Percentiles rank a stretch among this genome's conserved stretches.
Evolutionary conservation across 169 alveolate species (phyloP).

Genomic region (Eimeria tenella): DNA sequence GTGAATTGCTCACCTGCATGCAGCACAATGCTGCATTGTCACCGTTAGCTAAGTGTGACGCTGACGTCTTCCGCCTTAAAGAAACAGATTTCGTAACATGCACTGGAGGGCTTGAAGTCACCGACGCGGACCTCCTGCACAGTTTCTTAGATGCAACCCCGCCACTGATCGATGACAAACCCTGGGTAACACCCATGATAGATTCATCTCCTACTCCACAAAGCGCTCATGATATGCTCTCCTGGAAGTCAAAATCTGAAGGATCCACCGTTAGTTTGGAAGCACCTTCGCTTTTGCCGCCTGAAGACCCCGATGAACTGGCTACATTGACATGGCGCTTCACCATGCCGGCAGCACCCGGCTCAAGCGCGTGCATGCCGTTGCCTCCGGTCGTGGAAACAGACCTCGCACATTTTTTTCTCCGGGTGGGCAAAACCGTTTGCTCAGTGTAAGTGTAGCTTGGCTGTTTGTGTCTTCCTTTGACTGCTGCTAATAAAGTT

Average conservation of each 20-base stretch:
- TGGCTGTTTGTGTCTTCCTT: too few species aligned
- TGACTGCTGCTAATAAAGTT: too few species aligned
- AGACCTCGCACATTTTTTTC: not conserved
- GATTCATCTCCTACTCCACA: not conserved
- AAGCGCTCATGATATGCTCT: not conserved
- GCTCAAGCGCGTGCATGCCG: conserved; percentile 60
- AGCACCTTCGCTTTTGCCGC: conserved; percentile 1
- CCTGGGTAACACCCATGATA: not conserved
- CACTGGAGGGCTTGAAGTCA: conserved; percentile 65
- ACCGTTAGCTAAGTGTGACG: conserved; percentile 27
- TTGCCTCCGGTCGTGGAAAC: conserved; percentile 52
- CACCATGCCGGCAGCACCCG: not conserved
- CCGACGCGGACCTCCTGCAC: conserved; percentile 42
- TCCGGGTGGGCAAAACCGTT: conserved; percentile 11
- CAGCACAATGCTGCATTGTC: conserved; percentile 24
- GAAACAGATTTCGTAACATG: conserved; percentile 34
- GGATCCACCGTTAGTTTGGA: not conserved
- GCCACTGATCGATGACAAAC: conserved; percentile 21
- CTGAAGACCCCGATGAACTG: conserved; percentile 7
- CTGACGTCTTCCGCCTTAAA: conserved; percentile 51
- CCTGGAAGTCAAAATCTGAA: not conserved
- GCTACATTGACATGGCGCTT: conserved; percentile 40
- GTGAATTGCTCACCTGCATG: conserved; percentile 40
- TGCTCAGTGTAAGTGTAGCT: not conserved
- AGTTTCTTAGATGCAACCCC: conserved; percentile 52